These are phyloP conservation scores for Salvia splendens DNA, from an alignment of 257 asterid species.

Conservation along the genomic window DNA sequence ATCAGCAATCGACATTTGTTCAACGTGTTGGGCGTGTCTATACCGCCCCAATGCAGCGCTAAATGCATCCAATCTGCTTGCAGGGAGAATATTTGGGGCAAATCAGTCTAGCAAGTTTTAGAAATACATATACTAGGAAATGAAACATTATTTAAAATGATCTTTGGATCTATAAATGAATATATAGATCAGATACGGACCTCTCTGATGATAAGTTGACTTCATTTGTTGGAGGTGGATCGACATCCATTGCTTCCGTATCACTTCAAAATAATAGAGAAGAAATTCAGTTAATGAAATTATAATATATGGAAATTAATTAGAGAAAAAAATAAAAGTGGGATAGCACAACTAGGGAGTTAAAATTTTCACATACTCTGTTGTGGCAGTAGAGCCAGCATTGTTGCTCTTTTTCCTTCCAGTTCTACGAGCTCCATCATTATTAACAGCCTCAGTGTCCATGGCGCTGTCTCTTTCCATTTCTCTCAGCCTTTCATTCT, in stretches of 20 bases:
- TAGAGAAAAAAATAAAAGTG: constrained; percentile 17
- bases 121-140: background rate
- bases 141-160: background rate
- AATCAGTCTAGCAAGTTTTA: constrained; percentile 1
- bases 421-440: constrained; percentile 38
- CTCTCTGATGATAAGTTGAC: constrained; percentile 48
- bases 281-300: constrained; percentile 21
- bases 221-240: constrained; percentile 56
- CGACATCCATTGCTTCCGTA: constrained; percentile 75
- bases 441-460: constrained; percentile 50
- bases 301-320: background rate
- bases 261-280: constrained; percentile 40
- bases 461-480: constrained; percentile 49
- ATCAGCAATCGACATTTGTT: constrained; percentile 69
- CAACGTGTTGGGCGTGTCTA: constrained; percentile 67
- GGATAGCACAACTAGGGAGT: background rate
- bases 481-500: constrained; percentile 62
- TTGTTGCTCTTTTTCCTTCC: constrained; percentile 30
- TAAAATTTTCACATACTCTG: constrained; percentile 42
- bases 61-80: constrained; percentile 69
- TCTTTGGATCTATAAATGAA: background rate
- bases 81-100: background rate
- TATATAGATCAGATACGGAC: constrained; percentile 33
- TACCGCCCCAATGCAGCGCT: constrained; percentile 69
- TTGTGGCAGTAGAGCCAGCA: constrained; percentile 47